phyloP scores from a whole-genome alignment of 73 alveolate species.

The Stentor coeruleus region DNA sequence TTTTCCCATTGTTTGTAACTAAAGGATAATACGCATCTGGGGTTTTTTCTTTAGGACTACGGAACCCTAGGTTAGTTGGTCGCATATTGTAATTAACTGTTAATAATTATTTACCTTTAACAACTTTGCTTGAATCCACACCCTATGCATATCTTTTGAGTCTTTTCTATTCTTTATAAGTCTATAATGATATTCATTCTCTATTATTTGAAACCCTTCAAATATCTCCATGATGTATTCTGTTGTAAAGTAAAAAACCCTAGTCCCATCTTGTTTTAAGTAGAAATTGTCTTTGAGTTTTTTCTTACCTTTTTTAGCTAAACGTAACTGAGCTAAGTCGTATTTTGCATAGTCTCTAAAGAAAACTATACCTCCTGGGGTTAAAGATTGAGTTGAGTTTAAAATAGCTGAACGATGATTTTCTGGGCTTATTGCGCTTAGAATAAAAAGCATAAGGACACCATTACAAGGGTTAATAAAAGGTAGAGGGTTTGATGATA shows the following conservation, averaged over 20 bases:
- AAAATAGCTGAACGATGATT: background rate
- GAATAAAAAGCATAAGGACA: conserved; percentile 73
- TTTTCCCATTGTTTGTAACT: too few relatives aligned
- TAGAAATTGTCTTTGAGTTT: conserved; percentile 84
- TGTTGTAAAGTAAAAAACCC: conserved; percentile 75
- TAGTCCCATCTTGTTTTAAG: conserved; percentile 78
- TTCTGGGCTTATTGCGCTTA: conserved; percentile 85
- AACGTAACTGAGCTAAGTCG: conserved; percentile 82
- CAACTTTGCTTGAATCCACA: conserved; percentile 81
- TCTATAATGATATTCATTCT: conserved; percentile 73
- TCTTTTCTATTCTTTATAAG: conserved; percentile 79
- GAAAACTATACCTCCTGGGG: conserved; percentile 73
- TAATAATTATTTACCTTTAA: too few relatives aligned
- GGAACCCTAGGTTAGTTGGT: too few relatives aligned
- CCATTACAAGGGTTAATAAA: conserved; percentile 47
- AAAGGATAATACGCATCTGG: too few relatives aligned
- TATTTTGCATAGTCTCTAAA: conserved; percentile 92
- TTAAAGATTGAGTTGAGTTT: conserved; percentile 28
- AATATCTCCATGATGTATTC: conserved; percentile 60
- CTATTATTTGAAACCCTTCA: conserved; percentile 65
- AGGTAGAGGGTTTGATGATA: background rate
- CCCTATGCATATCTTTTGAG: conserved; percentile 69
- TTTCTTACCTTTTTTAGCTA: conserved; percentile 67
- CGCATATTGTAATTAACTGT: too few relatives aligned
- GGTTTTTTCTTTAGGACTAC: too few relatives aligned